These are phyloP conservation scores for Apophysomyces ossiformis DNA, from an alignment of 371 early-diverging fungal genomes.

Conservation along the genomic window DNA sequence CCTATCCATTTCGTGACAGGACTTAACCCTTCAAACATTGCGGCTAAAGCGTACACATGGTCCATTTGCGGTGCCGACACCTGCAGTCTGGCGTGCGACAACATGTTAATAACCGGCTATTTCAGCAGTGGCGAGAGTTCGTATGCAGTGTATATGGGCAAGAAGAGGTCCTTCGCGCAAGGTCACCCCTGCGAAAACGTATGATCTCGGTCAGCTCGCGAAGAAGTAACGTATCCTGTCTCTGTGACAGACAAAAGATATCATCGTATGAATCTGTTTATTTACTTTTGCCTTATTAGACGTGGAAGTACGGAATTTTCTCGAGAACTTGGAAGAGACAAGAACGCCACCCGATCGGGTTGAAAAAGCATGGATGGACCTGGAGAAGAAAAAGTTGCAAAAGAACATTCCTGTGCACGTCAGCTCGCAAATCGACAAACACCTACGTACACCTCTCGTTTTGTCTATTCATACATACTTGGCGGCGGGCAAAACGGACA, in stretches of 20 bases:
- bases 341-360: neutral
- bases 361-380: constrained; percentile 13
- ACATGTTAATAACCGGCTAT: constrained; percentile 26
- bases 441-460: constrained; percentile 27
- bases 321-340: neutral
- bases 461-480: constrained; percentile 31
- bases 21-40: neutral
- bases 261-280: neutral
- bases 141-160: constrained; percentile 5
- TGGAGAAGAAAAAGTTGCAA: constrained; percentile 17
- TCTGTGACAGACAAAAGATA: no score
- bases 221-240: constrained; percentile 12
- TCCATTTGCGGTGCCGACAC: constrained; percentile 40
- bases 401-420: constrained; percentile 36
- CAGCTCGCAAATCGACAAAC: constrained; percentile 25
- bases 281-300: neutral
- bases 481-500: constrained; percentile 16
- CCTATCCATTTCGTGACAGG: neutral
- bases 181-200: constrained; percentile 10
- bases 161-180: neutral
- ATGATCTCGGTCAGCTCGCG: constrained; percentile 22
- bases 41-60: constrained; percentile 24
- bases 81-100: constrained; percentile 38
- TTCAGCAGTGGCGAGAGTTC: constrained; percentile 34
- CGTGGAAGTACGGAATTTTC: neutral